Base-by-base conservation (phyloP, 345 rosid species). In the Sonneratia caseolaris region DNA sequence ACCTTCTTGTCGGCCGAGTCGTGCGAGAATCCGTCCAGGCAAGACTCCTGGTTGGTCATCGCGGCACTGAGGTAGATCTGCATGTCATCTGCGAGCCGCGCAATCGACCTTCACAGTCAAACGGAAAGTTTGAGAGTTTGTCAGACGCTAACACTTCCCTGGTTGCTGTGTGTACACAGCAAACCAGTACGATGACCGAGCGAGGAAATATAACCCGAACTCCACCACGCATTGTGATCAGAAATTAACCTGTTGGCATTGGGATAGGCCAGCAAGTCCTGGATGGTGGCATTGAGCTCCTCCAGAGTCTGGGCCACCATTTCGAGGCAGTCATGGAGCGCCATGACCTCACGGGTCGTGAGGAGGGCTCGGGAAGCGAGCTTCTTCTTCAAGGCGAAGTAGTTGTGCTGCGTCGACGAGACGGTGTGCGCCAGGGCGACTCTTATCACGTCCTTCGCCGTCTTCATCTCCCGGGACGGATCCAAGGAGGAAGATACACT, bases 11-110 rank as follows among this genome's bases (percentile, higher is more conserved):
- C 86, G 2, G 80, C 79, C 0, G 10, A 0, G 10, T 80, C 86
- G 66, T 86, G 80, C 32, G 93, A 85, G 74, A 88, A 83, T 0
- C 93, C 93, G 32, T 88, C 90, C 13, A 86, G 56, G 79, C 93
- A 88, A 4, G 90, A 81, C 49, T 82, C 89, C 56, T 84, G 93
- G 72, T 88, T 84, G 61, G 93, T 84, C 74, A 88, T 88, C 7
- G 89, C 87, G n/a, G 83, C 81, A 35, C 93, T 88, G 53, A 88
- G 24, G 42, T 85, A 68, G 24, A 76, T 82, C 74, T 78, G 75
- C 32, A 87, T 80, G 38, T 82, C 83, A 16, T 81, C 85, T 0
- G 87, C 77, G 27, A 69, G 64, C 18, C 27, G n/a, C 6, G 74
- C 37, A n/a, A 68, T 68, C 37, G 70, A 68, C 70, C 70, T 68